Conservation (phyloP, 768 basidiomycete genomes). For the Tylopilus plumbeoviolaceoides region DNA sequence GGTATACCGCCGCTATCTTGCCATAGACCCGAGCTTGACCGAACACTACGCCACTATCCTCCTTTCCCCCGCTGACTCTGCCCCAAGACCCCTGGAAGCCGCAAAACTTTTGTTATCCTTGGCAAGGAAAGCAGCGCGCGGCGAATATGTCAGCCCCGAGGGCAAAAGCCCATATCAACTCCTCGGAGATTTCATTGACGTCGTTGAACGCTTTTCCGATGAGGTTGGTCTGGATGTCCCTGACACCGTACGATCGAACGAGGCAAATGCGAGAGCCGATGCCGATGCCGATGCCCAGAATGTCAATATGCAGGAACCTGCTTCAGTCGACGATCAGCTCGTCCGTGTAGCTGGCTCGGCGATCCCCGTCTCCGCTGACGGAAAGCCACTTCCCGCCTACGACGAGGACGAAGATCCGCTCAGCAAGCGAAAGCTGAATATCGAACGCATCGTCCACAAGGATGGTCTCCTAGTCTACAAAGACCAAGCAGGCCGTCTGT, state of each 20-base stretch:
- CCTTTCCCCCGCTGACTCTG: conserved; percentile 52
- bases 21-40: conserved; percentile 74
- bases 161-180: conserved; percentile 95
- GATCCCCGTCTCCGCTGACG: conserved; percentile 46
- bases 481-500: conserved; percentile 94
- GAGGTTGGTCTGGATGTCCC: conserved; percentile 88
- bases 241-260: conserved; percentile 60
- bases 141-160: conserved; percentile 82
- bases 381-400: conserved; percentile 49
- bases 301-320: conserved; percentile 33
- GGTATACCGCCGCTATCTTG: conserved; percentile 87
- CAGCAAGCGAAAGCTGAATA: conserved; percentile 68
- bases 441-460: conserved; percentile 78
- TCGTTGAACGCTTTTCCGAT: conserved; percentile 86
- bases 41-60: conserved; percentile 73
- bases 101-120: conserved; percentile 85
- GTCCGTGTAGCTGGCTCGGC: conserved; percentile 71
- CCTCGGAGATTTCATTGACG: conserved; percentile 86
- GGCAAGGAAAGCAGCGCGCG: conserved; percentile 78
- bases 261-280: conserved; percentile 45
- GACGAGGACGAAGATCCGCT: conserved; percentile 83
- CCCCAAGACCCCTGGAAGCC: conserved; percentile 83
- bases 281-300: conserved; percentile 38
- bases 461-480: conserved; percentile 90
- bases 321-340: conserved; percentile 55